Evolutionary conservation across 805 yeast species (phyloP).

Genomic region (Kuraishia capsulata): DNA sequence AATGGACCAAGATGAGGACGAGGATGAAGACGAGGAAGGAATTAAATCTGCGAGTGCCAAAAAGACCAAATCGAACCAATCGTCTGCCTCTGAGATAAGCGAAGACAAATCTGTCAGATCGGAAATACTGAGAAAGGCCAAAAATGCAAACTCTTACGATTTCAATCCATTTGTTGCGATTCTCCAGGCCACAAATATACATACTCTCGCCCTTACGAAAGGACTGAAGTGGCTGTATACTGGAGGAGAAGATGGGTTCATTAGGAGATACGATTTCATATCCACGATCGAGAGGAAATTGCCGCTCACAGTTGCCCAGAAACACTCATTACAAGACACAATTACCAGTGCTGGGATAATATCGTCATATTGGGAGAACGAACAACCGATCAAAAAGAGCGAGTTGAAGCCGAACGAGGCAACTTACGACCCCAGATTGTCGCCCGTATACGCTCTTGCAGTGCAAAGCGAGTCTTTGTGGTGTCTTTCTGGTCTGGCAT

Average conservation of each 20-base stretch:
- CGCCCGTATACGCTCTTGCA: conserved; percentile 84
- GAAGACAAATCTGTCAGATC: too few relatives aligned
- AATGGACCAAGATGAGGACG: conserved; percentile 18
- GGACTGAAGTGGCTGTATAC: conserved; percentile 84
- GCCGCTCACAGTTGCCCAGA: conserved; percentile 84
- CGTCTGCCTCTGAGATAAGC: too few relatives aligned
- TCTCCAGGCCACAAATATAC: conserved; percentile 72
- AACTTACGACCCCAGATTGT: conserved; percentile 48
- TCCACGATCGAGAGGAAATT: conserved; percentile 80
- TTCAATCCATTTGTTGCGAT: conserved; percentile 83
- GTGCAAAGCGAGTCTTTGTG: conserved; percentile 78
- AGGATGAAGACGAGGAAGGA: conserved; percentile 15
- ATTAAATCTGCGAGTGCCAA: conserved; percentile 10
- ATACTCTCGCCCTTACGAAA: conserved; percentile 65
- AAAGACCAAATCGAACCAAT: conserved; percentile 13
- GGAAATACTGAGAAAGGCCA: conserved; percentile 2
- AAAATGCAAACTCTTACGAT: conserved; percentile 28
- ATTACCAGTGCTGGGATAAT: conserved; percentile 79
- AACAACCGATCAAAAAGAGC: conserved; percentile 59
- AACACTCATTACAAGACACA: conserved; percentile 81
- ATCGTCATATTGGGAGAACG: conserved; percentile 90
- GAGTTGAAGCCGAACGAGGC: conserved; percentile 14
- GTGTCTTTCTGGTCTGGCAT: conserved; percentile 71
- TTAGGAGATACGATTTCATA: conserved; percentile 80
- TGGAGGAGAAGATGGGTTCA: conserved; percentile 94